Evolutionary conservation across 257 asterid species (phyloP), one percentile per base, ranked within the genome.

Genomic region (Solanum etuberosum): DNA sequence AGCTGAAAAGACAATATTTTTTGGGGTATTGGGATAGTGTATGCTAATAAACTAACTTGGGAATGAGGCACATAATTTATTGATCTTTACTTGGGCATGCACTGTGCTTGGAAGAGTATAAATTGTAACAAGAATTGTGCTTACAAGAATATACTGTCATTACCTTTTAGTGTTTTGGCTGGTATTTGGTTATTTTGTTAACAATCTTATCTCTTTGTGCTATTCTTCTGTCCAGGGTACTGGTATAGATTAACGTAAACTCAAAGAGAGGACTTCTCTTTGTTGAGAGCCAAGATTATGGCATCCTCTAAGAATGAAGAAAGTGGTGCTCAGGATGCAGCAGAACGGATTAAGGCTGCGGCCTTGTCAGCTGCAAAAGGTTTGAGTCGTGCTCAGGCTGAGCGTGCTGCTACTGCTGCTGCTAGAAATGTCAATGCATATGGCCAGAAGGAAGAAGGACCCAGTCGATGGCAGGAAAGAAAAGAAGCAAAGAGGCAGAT

Each of bases 371-470:
- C 99, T 16, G 99, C 98, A 20, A 97, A 97, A 89, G 99, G 99
- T 72, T 95, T 97, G 84, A 96, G 99, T 91, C 95, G 99, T 23
- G 97, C 99, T 76, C 99, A 97, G 94, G 99, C 99, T 3, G 99
- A 97, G 88, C 94, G 99, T 15, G 99, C 99, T 27, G 99, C 99
- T 7, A 87, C 98, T 2, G 99, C 99, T 0, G 99, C 99, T 59
- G 99, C 93, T 2, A 92, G 99, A 12, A 97, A 97, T 67, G 99
- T 97, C 86, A 97, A 97, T 57, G 99, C 99, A 1, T 97, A 97
- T 59, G 99, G 99, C 84, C 99, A 97, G 92, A 97, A 97, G 91
- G 99, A 97, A 88, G 99, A 97, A 89, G 99, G 99, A 5, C 99
- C 99, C 12, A 97, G 99, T 83, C 88, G 99, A 92, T 97, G 99